Evolutionary conservation across 495 filamentous ascomycete genomes (phyloP), one percentile per base, ranked within the genome.

Genomic region (Hypoxylon lienhwacheense): DNA sequence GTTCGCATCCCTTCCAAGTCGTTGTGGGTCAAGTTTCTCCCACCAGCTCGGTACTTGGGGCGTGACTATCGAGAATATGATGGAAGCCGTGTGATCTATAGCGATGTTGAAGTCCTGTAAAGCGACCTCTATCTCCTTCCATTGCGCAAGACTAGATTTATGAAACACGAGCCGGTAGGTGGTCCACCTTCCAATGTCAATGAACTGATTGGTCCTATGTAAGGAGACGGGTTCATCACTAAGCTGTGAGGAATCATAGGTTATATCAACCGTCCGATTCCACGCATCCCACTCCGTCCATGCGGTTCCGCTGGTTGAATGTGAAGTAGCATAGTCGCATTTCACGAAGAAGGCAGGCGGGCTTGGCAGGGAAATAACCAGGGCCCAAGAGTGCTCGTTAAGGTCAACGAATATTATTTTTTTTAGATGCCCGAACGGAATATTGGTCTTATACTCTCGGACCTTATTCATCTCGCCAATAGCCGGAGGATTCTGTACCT

Each of bases 101-200:
- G 58, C 44, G 24, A 97, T 74, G 42, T 96, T 97, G 68, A 88
- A 87, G 63, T 96, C 90, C 2, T 65, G 68, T 4, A 97, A 66
- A 10, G 84, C 81, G 0, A 72, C 59, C 10, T 73, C 68, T 32
- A 90, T 71, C 1, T 62, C 20, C 5, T 58, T 31, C 63, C 81
- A 84, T 1, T 58, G 44, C 3, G 48, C 10, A 0, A 52, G 32
- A 10, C 57, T 52, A 4, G 66, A 52, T 15, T 63, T 48, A 5
- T 68, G 43, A 43, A 90, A 77, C 1, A 69, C 63, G 11, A 89
- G 65, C 34, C 76, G 71, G 60, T 87, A 88, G 3, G 82, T 84
- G 11, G 80, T 88, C 87, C 87, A 91, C 21, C 81, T 77, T 19
- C 90, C 91, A 44, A 95, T 81, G 70, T 97, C 88, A 46, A 96